A percentile compares a stretch with the other conserved stretches of the same genome.
phyloP scores from a whole-genome alignment of 345 rosid genomes.

The Aethionema arabicum region DNA sequence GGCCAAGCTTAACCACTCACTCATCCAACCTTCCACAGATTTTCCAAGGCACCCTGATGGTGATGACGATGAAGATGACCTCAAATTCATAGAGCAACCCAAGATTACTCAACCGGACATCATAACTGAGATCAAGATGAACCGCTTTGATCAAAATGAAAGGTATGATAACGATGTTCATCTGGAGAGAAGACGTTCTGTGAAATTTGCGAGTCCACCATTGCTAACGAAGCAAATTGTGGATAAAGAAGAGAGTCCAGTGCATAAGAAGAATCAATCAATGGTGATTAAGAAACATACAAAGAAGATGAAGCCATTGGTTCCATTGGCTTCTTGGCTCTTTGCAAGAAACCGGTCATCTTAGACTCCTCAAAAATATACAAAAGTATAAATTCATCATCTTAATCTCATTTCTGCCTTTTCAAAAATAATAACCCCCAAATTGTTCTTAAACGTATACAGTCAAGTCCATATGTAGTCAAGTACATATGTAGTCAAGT shows the following conservation, averaged over 20 bases:
- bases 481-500: too few species aligned
- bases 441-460: too few species aligned
- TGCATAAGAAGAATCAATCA: slow-evolving; percentile 35
- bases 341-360: slow-evolving; percentile 49
- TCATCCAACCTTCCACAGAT: slow-evolving; percentile 16
- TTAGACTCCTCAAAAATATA: slow-evolving; percentile 4
- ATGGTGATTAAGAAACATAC: slow-evolving; percentile 31
- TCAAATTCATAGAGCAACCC: slow-evolving; percentile 52
- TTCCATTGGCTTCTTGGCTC: slow-evolving; percentile 58
- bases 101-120: slow-evolving; percentile 20
- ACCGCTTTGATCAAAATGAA: slow-evolving; percentile 22
- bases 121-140: slow-evolving; percentile 31
- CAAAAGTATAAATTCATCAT: not conserved
- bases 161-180: slow-evolving; percentile 19
- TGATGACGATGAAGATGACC: slow-evolving; percentile 48
- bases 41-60: slow-evolving; percentile 34
- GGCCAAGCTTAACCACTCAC: slow-evolving; percentile 39
- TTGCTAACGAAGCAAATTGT: slow-evolving; percentile 44
- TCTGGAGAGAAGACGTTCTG: slow-evolving; percentile 60
- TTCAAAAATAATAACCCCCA: slow-evolving; percentile 2
- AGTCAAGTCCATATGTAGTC: too few species aligned
- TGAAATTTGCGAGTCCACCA: slow-evolving; percentile 67
- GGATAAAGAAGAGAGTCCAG: slow-evolving; percentile 30
- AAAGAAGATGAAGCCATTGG: slow-evolving; percentile 46
- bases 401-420: slow-evolving; percentile 8